phyloP scores from a whole-genome alignment of 1,284 basidiomycete genomes.

The Somion occarium region DNA sequence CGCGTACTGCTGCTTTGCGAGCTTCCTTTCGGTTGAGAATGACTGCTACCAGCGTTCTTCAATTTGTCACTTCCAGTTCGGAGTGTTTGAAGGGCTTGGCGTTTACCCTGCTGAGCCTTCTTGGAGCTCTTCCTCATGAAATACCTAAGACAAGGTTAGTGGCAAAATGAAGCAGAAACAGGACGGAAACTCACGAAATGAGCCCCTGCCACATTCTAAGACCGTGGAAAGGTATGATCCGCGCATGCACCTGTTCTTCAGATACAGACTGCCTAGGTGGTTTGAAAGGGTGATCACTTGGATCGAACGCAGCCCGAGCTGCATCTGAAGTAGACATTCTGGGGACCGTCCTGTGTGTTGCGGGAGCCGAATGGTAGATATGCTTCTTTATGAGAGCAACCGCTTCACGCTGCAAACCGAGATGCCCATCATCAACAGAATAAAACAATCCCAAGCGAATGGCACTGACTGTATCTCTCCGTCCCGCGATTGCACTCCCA shows the following conservation, averaged over 20 bases:
- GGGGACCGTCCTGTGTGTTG: constrained; percentile 49
- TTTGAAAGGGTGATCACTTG: constrained; percentile 43
- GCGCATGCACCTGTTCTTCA: constrained; percentile 45
- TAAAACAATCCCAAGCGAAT: background rate
- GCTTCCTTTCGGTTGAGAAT: background rate
- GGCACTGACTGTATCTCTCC: constrained; percentile 54
- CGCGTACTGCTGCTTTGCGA: no score
- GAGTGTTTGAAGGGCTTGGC: background rate
- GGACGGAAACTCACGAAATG: constrained; percentile 32
- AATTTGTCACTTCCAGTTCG: background rate
- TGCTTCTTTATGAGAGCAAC: constrained; percentile 51
- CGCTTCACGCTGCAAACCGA: constrained; percentile 44
- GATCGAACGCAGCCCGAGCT: constrained; percentile 45
- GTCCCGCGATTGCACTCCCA: constrained; percentile 56
- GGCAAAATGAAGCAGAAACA: background rate
- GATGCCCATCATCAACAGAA: background rate
- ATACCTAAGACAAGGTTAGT: constrained; percentile 28
- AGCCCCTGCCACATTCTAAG: constrained; percentile 51
- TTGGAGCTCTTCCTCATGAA: constrained; percentile 41
- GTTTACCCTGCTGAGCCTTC: constrained; percentile 7
- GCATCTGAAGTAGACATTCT: constrained; percentile 41
- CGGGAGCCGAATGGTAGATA: constrained; percentile 52
- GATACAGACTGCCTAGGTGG: constrained; percentile 52
- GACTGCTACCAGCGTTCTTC: background rate
- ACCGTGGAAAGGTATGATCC: constrained; percentile 44